Evolutionary conservation across 345 rosid species (phyloP).

Genomic region (Boechera stricta): DNA sequence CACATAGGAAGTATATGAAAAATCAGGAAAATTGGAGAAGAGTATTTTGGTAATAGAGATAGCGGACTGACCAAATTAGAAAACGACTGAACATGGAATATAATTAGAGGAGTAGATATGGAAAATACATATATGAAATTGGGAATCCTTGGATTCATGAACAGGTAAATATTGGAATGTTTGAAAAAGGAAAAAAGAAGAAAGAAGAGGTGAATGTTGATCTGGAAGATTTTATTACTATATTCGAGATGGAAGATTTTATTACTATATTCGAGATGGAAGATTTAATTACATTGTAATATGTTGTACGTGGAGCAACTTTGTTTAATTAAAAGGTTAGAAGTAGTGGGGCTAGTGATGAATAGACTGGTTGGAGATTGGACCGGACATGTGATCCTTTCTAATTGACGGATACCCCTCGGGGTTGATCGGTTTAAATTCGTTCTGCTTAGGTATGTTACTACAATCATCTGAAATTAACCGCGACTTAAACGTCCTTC

Average conservation of each 20-base stretch:
- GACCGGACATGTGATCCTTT: not conserved
- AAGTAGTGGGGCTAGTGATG: not conserved
- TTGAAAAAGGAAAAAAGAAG: not conserved
- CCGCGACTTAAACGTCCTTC: not conserved
- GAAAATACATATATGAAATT: not conserved
- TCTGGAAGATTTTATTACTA: not conserved
- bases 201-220: not conserved
- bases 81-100: conserved; percentile 1
- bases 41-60: not conserved
- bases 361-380: conserved; percentile 1
- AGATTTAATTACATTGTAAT: not conserved
- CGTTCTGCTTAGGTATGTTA: not conserved
- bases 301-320: not conserved
- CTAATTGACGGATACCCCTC: not conserved
- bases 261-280: too few species aligned
- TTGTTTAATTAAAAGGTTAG: not conserved
- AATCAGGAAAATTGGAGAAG: too few species aligned
- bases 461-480: not conserved
- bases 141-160: conserved; percentile 11
- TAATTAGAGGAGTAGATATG: not conserved
- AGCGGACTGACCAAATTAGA: not conserved
- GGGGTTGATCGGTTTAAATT: not conserved
- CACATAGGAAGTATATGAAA: not conserved
- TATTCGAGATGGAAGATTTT: not conserved
- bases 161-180: conserved; percentile 3